Evolutionary conservation across 345 rosid genomes (phyloP).

Genomic region (Linum trigynum): DNA sequence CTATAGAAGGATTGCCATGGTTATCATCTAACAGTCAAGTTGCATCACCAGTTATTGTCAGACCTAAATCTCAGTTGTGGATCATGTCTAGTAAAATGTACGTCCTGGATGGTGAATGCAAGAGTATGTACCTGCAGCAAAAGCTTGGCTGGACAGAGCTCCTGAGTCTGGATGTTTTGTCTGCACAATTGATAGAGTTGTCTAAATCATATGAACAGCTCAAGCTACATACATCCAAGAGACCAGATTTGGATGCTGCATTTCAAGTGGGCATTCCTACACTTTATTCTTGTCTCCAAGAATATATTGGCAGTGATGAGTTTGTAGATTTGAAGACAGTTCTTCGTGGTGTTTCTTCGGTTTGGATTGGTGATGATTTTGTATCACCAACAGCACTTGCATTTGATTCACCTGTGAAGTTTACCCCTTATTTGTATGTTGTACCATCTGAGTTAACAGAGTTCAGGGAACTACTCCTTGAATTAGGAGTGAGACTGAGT

Average conservation of each 20-base stretch:
- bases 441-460: constrained; percentile 91
- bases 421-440: constrained; percentile 83
- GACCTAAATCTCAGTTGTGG: constrained; percentile 87
- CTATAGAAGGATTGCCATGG: constrained; percentile 76
- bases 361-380: constrained; percentile 94
- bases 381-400: constrained; percentile 72
- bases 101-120: constrained; percentile 63
- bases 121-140: constrained; percentile 43
- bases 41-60: constrained; percentile 61
- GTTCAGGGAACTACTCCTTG: constrained; percentile 65
- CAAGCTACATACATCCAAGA: constrained; percentile 37
- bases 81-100: constrained; percentile 62
- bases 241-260: constrained; percentile 43
- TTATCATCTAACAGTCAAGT: constrained; percentile 46
- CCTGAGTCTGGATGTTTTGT: constrained; percentile 41
- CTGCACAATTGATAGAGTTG: constrained; percentile 59
- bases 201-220: constrained; percentile 55
- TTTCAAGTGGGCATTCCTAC: constrained; percentile 52
- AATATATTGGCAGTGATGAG: constrained; percentile 47
- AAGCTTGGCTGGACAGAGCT: constrained; percentile 83
- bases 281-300: constrained; percentile 61
- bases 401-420: constrained; percentile 94
- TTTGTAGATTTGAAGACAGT: constrained; percentile 47
- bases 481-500: constrained; percentile 71
- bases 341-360: constrained; percentile 68